Base-by-base conservation (phyloP, 1,284 basidiomycete genomes). In the Moesziomyces sp. region DNA sequence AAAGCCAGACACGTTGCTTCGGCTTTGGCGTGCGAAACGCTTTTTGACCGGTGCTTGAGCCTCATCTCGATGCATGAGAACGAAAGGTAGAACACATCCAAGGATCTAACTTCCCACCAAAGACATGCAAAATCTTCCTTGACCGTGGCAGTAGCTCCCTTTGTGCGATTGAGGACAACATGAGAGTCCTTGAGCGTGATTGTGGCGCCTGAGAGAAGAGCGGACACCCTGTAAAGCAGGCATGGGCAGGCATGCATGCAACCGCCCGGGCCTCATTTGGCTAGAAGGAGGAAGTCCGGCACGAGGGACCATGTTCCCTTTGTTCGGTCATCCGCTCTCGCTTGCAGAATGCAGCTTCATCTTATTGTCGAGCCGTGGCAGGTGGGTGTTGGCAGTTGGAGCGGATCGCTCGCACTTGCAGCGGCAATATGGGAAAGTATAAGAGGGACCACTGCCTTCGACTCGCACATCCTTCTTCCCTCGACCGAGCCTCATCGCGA, bases 21-120 rank as follows among this genome's bases (percentile, higher is more conserved):
- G 5, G 18, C 55, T 5, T 26, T 59, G 18, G 40, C 13, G 16
- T 34, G 50, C 24, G 51, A 65, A 26, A 54, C 49, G 8, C 52
- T 59, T 2, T 59, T 59, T n/a, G 57, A 59, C 19, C 46, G 63
- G 6, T 66, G 63, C 18, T 21, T 64, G 13, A 49, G 46, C 18
- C 51, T 64, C 13, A 50, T 66, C 45, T 66, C 63, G 21, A 46
- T 42, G 30, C 40, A 59, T 40, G 44, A 44, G 6, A 28, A 24
- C 9, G 35, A 66, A 19, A 30, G 40, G 7, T 18, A 53, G 44
- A 24, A 9, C 19, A 11, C 30, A 18, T 4, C 16, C 16, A 16
- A 1, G 38, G 5, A 40, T 16, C 16, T 40, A 0, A 5, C 14
- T 18, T 18, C 13, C 30, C 30, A 34, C 30, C 11, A 13, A 11